Evolutionary conservation across 2,329 filamentous ascomycete genomes (phyloP).

Genomic region (Metarhizium anisopliae): DNA sequence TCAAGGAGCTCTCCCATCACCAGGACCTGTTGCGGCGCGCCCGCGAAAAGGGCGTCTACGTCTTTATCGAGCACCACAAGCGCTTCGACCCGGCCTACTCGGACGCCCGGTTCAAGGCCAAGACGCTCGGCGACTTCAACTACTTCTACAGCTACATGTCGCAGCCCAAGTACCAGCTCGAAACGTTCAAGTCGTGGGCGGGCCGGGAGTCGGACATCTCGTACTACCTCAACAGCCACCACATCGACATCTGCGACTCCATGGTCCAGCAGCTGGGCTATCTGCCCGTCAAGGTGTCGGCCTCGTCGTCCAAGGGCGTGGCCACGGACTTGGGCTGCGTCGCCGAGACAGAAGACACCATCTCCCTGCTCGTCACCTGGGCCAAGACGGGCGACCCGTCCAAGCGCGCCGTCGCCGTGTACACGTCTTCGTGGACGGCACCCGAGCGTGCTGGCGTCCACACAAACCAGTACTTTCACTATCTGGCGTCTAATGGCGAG

Average conservation of each 20-base stretch:
- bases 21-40: conserved; percentile 65
- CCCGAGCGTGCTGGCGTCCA: conserved; percentile 91
- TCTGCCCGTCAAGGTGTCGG: conserved; percentile 69
- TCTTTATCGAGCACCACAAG: conserved; percentile 95
- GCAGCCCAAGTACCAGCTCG: conserved; percentile 81
- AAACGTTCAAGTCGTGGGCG: conserved; percentile 93
- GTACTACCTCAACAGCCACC: conserved; percentile 93
- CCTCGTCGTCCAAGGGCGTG: conserved; percentile 67
- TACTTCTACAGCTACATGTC: conserved; percentile 98
- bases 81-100: conserved; percentile 89
- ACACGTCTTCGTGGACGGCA: conserved; percentile 91
- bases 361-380: conserved; percentile 86
- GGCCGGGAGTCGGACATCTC: conserved; percentile 88
- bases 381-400: conserved; percentile 57
- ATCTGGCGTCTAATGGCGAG: conserved; percentile 76
- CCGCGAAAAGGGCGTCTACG: conserved; percentile 68
- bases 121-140: conserved; percentile 84
- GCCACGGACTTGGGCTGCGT: conserved; percentile 72
- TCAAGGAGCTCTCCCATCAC: conserved; percentile 76
- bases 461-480: conserved; percentile 95
- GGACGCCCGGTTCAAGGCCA: conserved; percentile 71
- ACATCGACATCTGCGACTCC: conserved; percentile 85
- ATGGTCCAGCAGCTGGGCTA: conserved; percentile 72
- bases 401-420: conserved; percentile 77
- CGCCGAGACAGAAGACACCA: conserved; percentile 81